Conservation (phyloP, 1,284 basidiomycete genomes). For the Tilletia caries region DNA sequence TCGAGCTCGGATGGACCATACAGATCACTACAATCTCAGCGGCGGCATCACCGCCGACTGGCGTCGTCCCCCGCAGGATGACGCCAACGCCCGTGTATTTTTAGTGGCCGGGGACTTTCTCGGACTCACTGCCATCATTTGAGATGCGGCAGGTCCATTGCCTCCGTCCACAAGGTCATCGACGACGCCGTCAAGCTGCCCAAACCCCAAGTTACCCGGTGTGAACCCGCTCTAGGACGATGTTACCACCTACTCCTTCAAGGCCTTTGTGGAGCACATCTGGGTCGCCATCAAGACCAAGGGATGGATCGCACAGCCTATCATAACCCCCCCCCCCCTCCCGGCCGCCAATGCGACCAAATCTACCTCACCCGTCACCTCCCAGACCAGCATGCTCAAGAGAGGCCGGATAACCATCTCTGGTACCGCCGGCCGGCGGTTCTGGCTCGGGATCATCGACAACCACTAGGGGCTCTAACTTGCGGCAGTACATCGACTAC, state of each 20-base stretch:
- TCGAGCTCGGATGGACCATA: conserved; percentile 78
- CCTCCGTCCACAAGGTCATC: conserved; percentile 24
- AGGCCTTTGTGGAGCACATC: conserved; percentile 34
- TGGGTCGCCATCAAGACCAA: conserved; percentile 23
- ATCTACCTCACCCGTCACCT: conserved; percentile 11
- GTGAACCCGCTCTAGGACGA: conserved; percentile 46
- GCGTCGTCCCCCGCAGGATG: conserved; percentile 46
- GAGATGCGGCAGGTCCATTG: conserved; percentile 61
- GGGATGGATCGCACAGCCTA: conserved; percentile 30
- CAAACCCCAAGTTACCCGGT: conserved; percentile 29
- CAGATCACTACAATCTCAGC: conserved; percentile 72
- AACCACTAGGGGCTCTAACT: too few species aligned
- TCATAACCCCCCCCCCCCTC: conserved; percentile 34
- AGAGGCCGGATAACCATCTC: neutral
- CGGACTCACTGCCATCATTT: conserved; percentile 66
- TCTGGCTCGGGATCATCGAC: neutral
- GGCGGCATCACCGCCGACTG: conserved; percentile 55
- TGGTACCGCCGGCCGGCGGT: neutral
- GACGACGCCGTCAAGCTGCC: conserved; percentile 26
- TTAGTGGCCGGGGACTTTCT: conserved; percentile 62
- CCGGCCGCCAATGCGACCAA: conserved; percentile 37
- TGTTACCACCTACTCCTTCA: conserved; percentile 41
- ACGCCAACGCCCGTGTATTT: conserved; percentile 58
- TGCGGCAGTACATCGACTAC: too few species aligned
- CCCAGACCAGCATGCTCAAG: conserved; percentile 17